Conservation (phyloP, 805 yeast species). For the Myxozyma nipponensis region DNA sequence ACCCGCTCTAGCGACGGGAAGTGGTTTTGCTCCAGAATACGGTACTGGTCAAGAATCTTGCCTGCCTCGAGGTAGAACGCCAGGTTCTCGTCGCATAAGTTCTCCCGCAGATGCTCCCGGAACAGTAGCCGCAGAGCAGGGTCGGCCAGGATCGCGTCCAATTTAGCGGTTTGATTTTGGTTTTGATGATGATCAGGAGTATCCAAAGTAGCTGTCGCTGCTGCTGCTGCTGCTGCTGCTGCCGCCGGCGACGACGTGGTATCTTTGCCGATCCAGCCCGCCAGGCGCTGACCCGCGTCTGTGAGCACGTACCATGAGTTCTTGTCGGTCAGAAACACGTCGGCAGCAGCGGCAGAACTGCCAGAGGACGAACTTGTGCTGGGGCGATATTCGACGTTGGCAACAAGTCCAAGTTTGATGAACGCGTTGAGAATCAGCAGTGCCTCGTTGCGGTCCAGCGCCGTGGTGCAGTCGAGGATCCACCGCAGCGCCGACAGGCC, state of each 20-base stretch:
- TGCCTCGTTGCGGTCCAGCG: constrained; percentile 85
- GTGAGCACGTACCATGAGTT: constrained; percentile 14
- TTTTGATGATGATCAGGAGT: not conserved
- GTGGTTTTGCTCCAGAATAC: constrained; percentile 7
- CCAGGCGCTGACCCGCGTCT: constrained; percentile 11
- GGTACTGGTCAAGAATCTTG: constrained; percentile 38
- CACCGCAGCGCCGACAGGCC: constrained; percentile 83
- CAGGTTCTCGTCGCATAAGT: constrained; percentile 71
- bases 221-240: not conserved
- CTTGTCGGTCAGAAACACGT: constrained; percentile 2
- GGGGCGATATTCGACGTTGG: constrained; percentile 2
- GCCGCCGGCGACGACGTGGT: not conserved
- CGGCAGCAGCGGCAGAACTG: not conserved
- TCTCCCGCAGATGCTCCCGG: constrained; percentile 58
- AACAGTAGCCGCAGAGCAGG: constrained; percentile 74
- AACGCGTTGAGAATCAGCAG: constrained; percentile 69
- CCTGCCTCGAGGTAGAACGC: constrained; percentile 62
- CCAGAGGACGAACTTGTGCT: not conserved
- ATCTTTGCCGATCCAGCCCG: constrained; percentile 15
- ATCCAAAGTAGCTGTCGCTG: not conserved
- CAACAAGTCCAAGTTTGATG: constrained; percentile 30
- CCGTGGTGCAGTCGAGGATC: constrained; percentile 85
- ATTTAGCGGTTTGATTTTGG: not conserved
- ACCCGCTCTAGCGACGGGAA: constrained; percentile 7
- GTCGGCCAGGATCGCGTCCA: constrained; percentile 49